These are phyloP conservation scores for Alternaria brassicae DNA, from an alignment of 2,329 filamentous ascomycete genomes.

Conservation along the genomic window DNA sequence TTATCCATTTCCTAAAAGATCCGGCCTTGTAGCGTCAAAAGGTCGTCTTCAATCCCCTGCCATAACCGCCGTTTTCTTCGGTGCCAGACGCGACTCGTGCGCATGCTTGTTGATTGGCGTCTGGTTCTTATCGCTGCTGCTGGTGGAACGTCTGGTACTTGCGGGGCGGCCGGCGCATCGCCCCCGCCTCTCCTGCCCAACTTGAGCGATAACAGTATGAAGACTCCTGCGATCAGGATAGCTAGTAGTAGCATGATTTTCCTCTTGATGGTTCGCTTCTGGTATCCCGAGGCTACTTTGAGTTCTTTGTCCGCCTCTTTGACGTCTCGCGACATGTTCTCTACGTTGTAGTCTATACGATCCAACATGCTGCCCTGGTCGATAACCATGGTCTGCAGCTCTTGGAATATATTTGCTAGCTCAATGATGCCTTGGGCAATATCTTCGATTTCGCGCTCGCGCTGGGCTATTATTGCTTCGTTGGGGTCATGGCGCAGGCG, in stretches of 20 bases:
- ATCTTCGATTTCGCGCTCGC: slow-evolving; percentile 95
- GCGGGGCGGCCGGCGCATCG: slow-evolving; percentile 22
- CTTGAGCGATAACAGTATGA: slow-evolving; percentile 85
- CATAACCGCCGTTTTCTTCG: slow-evolving; percentile 47
- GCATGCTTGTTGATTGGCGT: slow-evolving; percentile 23
- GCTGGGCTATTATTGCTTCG: slow-evolving; percentile 84
- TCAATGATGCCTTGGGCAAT: slow-evolving; percentile 99
- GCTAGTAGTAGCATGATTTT: slow-evolving; percentile 92
- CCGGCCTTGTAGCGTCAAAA: neutral
- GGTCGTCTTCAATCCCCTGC: slow-evolving; percentile 26
- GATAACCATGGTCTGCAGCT: slow-evolving; percentile 87
- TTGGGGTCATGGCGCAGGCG: slow-evolving; percentile 68
- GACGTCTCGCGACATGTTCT: slow-evolving; percentile 91
- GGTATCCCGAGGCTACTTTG: slow-evolving; percentile 84
- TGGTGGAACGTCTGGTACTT: slow-evolving; percentile 30
- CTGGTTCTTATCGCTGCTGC: slow-evolving; percentile 21
- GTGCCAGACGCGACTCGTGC: slow-evolving; percentile 43
- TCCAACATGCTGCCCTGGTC: slow-evolving; percentile 61
- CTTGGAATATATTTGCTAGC: slow-evolving; percentile 93
- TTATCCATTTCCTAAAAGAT: neutral
- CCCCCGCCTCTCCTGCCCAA: slow-evolving; percentile 61
- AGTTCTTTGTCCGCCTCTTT: slow-evolving; percentile 93
- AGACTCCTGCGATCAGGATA: slow-evolving; percentile 81
- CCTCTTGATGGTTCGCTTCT: slow-evolving; percentile 84
- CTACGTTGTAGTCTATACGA: slow-evolving; percentile 81